Evolutionary conservation across 2,329 filamentous ascomycete species (phyloP), one percentile per base, ranked within the genome.

Genomic region (Fusarium devonianum): DNA sequence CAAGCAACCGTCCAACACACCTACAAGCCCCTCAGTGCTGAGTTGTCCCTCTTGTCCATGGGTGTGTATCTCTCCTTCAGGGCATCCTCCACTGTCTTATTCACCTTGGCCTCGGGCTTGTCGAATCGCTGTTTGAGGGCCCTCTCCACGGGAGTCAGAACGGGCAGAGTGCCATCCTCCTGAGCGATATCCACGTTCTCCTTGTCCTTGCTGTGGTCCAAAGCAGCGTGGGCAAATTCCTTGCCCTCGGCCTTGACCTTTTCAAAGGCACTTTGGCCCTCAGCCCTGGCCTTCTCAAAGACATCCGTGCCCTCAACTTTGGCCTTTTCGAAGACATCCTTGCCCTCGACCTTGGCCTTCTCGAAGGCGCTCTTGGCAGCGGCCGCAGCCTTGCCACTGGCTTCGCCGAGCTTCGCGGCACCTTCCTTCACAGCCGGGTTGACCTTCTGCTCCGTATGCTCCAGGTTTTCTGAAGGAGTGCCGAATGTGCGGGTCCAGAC

Each of bases 11-110:
- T 41, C 49, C 30, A 29, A 50, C 40, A 17, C 36, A 30, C 46
- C 62, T 66, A 73, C 49, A 73, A 22, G 10, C 75, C 75, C 60
- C 77, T 67, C 50, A 80, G 66, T 45, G 72, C 67, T 19, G 74
- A 72, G 49, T 76, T 75, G 53, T 80, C 75, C 60, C 73, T 71
- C 65, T 75, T 59, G 30, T 76, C 73, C 50, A 80, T 67, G 1
- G 76, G 77, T 58, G 67, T 75, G 63, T 86, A 86, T 60, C 83
- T 73, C 65, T 84, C 80, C 37, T 72, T 75, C 41, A 86, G 68
- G 30, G 76, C 73, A 64, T 84, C 78, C 53, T 81, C 75, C 14
- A 80, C 78, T 34, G 73, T 79, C 70, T 78, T 78, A 51, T 75
- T 71, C 56, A 75, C 64, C 43, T 65, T 66, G 11, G 67, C 65